These are phyloP conservation scores for Pyrenopolyporus hunteri DNA, from an alignment of 495 filamentous ascomycete genomes.

Conservation along the genomic window DNA sequence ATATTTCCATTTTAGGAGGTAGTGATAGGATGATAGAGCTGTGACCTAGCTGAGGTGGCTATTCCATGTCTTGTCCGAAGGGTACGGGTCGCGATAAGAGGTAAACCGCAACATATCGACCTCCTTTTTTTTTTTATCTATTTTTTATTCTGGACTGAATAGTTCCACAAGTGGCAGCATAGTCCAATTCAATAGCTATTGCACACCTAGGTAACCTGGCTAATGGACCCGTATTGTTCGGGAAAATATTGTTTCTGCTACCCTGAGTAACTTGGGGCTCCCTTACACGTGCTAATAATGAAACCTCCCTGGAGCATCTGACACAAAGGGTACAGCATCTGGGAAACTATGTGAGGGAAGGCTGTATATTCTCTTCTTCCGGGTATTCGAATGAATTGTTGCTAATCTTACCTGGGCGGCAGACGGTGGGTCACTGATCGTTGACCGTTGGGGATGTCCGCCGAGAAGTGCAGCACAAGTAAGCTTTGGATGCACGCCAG, in stretches of 20 bases:
- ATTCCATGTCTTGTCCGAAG: slow-evolving; percentile 39
- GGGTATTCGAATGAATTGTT: slow-evolving; percentile 34
- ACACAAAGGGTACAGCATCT: slow-evolving; percentile 31
- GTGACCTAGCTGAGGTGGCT: slow-evolving; percentile 36
- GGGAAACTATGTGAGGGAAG: slow-evolving; percentile 24
- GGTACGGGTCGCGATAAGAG: slow-evolving; percentile 7
- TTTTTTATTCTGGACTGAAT: slow-evolving; percentile 21
- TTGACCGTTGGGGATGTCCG: slow-evolving; percentile 47
- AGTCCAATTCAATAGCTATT: slow-evolving; percentile 2
- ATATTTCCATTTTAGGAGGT: slow-evolving; percentile 45
- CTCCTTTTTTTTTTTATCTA: too few species aligned
- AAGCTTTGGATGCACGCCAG: slow-evolving; percentile 36
- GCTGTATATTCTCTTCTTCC: slow-evolving; percentile 17
- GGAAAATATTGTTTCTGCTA: slow-evolving; percentile 8
- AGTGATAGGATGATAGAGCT: slow-evolving; percentile 43
- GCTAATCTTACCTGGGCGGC: slow-evolving; percentile 40
- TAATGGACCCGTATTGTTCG: slow-evolving; percentile 16
- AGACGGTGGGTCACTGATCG: slow-evolving; percentile 39
- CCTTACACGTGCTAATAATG: slow-evolving; percentile 16
- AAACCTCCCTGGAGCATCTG: slow-evolving; percentile 8
- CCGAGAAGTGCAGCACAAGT: slow-evolving; percentile 35
- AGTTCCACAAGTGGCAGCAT: slow-evolving; percentile 3
- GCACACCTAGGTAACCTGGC: slow-evolving; percentile 12
- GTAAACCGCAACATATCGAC: slow-evolving; percentile 22
- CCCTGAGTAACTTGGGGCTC: slow-evolving; percentile 26